A percentile compares a stretch with the other conserved stretches of the same genome.
These are phyloP conservation scores for Mimosa bimucronata DNA, from an alignment of 306 rosid species.

Conservation along the genomic window DNA sequence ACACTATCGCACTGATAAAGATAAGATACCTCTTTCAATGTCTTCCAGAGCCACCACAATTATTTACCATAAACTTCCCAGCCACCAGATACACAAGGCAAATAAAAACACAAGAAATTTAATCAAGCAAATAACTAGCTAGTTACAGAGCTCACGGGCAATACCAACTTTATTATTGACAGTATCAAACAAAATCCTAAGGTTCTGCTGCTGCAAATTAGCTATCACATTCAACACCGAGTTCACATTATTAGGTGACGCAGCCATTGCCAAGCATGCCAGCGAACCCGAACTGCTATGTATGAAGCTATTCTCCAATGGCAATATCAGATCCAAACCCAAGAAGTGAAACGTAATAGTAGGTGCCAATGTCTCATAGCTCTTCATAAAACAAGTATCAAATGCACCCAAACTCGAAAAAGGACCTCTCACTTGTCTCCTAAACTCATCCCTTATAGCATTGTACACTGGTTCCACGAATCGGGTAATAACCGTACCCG, in stretches of 20 bases:
- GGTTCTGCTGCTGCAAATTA: constrained; percentile 87
- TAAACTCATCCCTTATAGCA: neutral
- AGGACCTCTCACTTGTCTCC: neutral
- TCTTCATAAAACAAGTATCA: neutral
- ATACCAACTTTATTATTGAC: constrained; percentile 75
- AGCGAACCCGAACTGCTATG: constrained; percentile 66
- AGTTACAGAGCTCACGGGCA: constrained; percentile 86
- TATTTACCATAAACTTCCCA: neutral
- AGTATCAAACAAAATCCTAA: constrained; percentile 76
- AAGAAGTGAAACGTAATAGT: neutral
- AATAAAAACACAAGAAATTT: neutral
- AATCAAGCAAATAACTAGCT: constrained; percentile 8
- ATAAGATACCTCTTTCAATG: neutral
- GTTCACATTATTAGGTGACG: neutral
- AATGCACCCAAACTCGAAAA: neutral
- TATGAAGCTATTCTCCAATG: constrained; percentile 70
- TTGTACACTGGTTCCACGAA: neutral
- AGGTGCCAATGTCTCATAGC: neutral
- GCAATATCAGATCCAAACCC: neutral
- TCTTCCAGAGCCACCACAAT: neutral
- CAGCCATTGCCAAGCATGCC: constrained; percentile 59
- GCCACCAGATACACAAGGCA: neutral
- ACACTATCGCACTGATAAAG: neutral
- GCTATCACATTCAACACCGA: constrained; percentile 45
- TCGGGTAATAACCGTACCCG: constrained; percentile 1